Percentiles rank a stretch among this genome's conserved stretches.
Evolutionary conservation across 2,329 filamentous ascomycete species (phyloP).

Genomic region (Fusarium compactum): DNA sequence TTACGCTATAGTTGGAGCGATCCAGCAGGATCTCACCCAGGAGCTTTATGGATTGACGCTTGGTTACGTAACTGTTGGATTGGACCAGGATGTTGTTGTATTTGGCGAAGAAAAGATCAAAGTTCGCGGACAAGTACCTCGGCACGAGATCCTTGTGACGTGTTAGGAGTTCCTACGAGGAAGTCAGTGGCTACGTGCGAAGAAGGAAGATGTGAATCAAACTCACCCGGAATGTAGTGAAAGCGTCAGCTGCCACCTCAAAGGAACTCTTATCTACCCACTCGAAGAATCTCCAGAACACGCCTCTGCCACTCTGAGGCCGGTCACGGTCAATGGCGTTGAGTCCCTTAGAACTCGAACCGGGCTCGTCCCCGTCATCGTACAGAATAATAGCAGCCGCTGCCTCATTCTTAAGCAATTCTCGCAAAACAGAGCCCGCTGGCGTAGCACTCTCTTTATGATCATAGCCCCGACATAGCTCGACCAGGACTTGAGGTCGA

Average conservation of each 20-base stretch:
- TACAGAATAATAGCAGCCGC: constrained; percentile 93
- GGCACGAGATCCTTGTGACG: constrained; percentile 93
- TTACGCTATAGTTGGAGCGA: constrained; percentile 95
- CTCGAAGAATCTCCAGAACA: constrained; percentile 97
- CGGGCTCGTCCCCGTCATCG: constrained; percentile 80
- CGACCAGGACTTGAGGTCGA: constrained; percentile 86
- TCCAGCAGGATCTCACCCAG: constrained; percentile 95
- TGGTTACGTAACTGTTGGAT: constrained; percentile 96
- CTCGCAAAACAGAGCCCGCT: constrained; percentile 88
- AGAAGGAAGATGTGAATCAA: not conserved
- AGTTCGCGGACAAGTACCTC: constrained; percentile 88
- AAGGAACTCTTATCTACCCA: constrained; percentile 98
- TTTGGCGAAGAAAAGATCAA: constrained; percentile 89
- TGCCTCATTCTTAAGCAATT: constrained; percentile 89
- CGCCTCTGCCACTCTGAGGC: constrained; percentile 81
- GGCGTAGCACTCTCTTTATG: constrained; percentile 91
- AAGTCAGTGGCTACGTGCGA: constrained; percentile 18
- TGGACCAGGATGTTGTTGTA: constrained; percentile 91
- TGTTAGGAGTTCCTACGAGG: constrained; percentile 83
- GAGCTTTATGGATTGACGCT: constrained; percentile 97
- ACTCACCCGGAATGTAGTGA: constrained; percentile 92
- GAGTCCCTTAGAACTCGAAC: constrained; percentile 80
- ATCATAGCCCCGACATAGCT: constrained; percentile 90
- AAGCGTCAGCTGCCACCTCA: constrained; percentile 96
- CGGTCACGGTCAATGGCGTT: constrained; percentile 81